A percentile compares a stretch with the other conserved stretches of the same genome.
phyloP scores from a whole-genome alignment of 192 early-diverging fungal genomes.

The Phycomyces nitens region DNA sequence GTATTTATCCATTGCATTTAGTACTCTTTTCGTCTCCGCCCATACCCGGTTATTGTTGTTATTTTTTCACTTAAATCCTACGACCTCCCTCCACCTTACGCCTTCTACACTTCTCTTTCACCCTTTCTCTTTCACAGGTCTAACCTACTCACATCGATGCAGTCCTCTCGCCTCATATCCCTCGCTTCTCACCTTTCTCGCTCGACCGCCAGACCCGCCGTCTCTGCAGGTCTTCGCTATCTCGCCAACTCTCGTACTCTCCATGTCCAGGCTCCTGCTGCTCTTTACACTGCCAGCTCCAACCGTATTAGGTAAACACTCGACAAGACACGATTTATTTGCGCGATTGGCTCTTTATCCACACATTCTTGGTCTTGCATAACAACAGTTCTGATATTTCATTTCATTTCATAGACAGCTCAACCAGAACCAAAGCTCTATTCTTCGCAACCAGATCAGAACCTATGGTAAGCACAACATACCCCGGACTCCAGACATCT shows the following conservation, averaged over 20 bases:
- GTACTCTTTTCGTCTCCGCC: no score
- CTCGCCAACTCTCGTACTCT: constrained; percentile 21
- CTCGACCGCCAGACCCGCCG: background rate
- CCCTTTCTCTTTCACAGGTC: no score
- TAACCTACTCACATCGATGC: background rate
- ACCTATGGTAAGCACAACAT: constrained; percentile 15
- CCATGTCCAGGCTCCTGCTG: constrained; percentile 26
- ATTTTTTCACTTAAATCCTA: no score
- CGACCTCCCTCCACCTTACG: no score
- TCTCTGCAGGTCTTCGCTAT: constrained; percentile 16
- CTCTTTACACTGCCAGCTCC: constrained; percentile 10
- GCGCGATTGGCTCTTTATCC: background rate
- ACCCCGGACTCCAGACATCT: background rate
- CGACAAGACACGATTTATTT: background rate
- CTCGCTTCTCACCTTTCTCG: constrained; percentile 3
- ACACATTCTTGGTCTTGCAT: background rate
- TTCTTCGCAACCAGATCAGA: constrained; percentile 13
- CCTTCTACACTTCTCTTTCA: no score
- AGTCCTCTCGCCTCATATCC: constrained; percentile 12
- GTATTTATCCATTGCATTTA: no score
- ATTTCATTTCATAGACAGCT: background rate
- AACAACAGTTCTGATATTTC: no score
- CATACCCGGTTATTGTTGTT: no score
- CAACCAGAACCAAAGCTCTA: background rate
- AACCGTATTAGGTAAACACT: constrained; percentile 23